Evolutionary conservation across 345 rosid genomes (phyloP), one percentile per base, ranked within the genome.

Genomic region (Adansonia digitata): DNA sequence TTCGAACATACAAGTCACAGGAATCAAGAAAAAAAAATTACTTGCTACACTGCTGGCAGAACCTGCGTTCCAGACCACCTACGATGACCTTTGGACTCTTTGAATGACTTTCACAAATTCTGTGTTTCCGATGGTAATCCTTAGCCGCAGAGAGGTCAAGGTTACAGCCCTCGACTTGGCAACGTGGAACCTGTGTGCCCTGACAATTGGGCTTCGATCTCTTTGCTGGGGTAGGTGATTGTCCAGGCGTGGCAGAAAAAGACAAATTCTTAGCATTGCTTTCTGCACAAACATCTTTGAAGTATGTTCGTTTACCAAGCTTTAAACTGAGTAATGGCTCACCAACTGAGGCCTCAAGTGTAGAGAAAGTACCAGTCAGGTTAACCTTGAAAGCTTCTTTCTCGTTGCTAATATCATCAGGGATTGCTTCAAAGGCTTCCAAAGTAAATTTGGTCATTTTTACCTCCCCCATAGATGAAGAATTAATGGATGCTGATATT

Each of bases 21-120:
- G 48, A 74, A 42, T 46, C 40, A 51, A 26, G 18, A 49, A 46
- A 76, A 76, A 78, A 72, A 53, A 37, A 22, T 71, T 79, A 92
- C 97, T 94, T 94, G 92, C 98, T 94, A 73, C 98, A 94, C 80
- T 94, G 97, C 85, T 94, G 98, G 85, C 97, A 94, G 83, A 94
- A 94, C 78, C 97, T 83, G 43, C 94, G 95, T 76, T 92, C 97
- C 45, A 87, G 62, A 60, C 97, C 97, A 81, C 82, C 84, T 59
- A 94, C 94, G 75, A 81, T 78, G 56, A 92, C 98, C 84, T 84
- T 87, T 7, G 97, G 89, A 79, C 84, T 78, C 81, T 90, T 91
- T 1, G 97, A 93, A 88, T 93, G 98, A 70, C 62, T 85, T 81
- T 85, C 91, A 81, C 98, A 93, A 55, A 93, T 88, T 85, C 91